Percentiles rank a stretch among this genome's conserved stretches.
phyloP scores from a whole-genome alignment of 75 land plant species.

The Pinus albicaulis region DNA sequence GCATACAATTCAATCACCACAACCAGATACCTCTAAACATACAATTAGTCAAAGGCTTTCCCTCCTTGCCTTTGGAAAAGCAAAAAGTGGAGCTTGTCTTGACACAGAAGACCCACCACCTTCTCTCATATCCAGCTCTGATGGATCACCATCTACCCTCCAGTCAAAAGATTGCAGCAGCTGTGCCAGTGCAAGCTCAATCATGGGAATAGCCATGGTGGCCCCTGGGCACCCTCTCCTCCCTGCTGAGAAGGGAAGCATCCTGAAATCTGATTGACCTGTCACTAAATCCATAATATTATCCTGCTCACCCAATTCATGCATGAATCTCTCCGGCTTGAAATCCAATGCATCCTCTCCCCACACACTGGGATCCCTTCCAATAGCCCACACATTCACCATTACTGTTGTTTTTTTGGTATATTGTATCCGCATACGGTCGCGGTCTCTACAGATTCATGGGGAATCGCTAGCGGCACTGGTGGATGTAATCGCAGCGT shows the following conservation, averaged over 20 bases:
- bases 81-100: background rate
- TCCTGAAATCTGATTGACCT: conserved; percentile 9
- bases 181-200: conserved; percentile 10
- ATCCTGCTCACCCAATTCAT: background rate
- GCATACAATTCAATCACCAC: no score
- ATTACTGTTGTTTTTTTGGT: conserved; percentile 8
- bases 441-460: background rate
- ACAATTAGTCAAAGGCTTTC: background rate
- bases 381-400: conserved; percentile 11
- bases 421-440: background rate
- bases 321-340: conserved; percentile 2
- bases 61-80: background rate
- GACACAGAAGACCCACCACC: background rate
- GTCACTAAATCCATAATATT: background rate
- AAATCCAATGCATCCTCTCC: background rate
- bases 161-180: conserved; percentile 16
- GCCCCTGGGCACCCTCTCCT: conserved; percentile 26
- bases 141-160: conserved; percentile 9
- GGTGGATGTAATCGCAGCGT: conserved; percentile 12
- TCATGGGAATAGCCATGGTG: conserved; percentile 2
- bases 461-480: conserved; percentile 5
- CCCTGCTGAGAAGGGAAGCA: conserved; percentile 27
- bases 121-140: conserved; percentile 1
- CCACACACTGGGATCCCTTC: conserved; percentile 6
- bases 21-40: no score